Base-by-base conservation (phyloP, 805 yeast genomes). In the Sporopachydermia quercuum region DNA sequence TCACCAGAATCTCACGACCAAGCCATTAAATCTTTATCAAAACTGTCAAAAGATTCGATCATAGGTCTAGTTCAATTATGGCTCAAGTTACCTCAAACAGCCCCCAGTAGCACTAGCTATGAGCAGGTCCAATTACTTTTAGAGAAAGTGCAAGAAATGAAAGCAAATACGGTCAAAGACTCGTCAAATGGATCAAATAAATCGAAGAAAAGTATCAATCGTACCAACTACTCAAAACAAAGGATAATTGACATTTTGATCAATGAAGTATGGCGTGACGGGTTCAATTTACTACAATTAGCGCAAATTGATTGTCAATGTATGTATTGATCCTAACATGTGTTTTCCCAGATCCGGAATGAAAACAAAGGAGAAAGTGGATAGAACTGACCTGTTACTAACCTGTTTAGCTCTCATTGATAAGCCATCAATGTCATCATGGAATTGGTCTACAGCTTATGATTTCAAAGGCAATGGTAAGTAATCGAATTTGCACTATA, bases 271-370 rank as follows among this genome's bases (percentile, higher is more conserved):
- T 78, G 82, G 70, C 57, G 66, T 1, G 48, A 55, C 4, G 85
- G 85, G 0, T 52, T 78, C 35, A 78, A 76, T 46, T 56, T 77
- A 1, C 60, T 75, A 14, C 93, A 82, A 51, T 51, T 76, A 34
- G 77, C 91, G 0, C 85, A 79, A 43, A 57, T 80, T 3, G 91
- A 82, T 47, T 71, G 78, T 40, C 81, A 77, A 47, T 50, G 69
- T 38, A 15, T 23, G 45, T 33, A n/a, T n/a, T n/a, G n/a, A 42
- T 18, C 36, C 37, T 37, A 42, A 23, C 18, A 36, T 38, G 1
- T 40, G 41, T 3, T 35, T 42, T 3, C 30, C 39, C 8, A 18
- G 19, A 3, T 36, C 34, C 1, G 37, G 39, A 16, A 19, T 37
- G 18, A 40, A 37, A 4, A 37, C 39, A 14, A 17, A 23, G 36